These are phyloP conservation scores for Sugiyamaella qingdaonensis DNA, from an alignment of 805 yeast genomes.

Conservation along the genomic window DNA sequence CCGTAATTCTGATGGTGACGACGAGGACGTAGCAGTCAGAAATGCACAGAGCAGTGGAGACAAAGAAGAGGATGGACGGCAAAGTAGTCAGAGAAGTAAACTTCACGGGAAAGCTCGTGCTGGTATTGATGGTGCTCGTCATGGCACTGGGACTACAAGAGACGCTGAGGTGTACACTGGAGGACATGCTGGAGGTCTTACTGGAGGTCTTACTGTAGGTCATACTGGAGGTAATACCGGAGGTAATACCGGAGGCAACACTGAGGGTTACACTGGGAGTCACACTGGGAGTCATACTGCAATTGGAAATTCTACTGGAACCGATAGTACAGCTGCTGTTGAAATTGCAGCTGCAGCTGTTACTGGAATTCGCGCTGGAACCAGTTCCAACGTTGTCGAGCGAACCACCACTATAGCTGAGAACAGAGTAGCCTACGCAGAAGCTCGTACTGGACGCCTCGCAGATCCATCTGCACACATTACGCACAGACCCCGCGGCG, in stretches of 20 bases:
- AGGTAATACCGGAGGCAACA: too few relatives aligned
- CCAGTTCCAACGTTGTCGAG: not conserved
- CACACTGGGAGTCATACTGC: not conserved
- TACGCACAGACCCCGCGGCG: too few relatives aligned
- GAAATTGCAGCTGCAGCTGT: not conserved
- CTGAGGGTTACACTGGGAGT: not conserved
- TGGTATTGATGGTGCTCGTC: not conserved
- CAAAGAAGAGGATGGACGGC: not conserved
- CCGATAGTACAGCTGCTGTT: not conserved
- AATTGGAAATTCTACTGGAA: not conserved
- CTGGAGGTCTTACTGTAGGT: not conserved
- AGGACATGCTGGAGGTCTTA: too few relatives aligned
- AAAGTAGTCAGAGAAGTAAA: not conserved
- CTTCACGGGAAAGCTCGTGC: not conserved
- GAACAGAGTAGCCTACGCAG: too few relatives aligned
- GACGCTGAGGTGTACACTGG: not conserved
- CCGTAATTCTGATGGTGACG: not conserved
- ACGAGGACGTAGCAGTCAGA: not conserved
- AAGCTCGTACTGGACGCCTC: too few relatives aligned
- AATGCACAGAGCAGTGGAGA: not conserved
- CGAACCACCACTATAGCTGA: too few relatives aligned
- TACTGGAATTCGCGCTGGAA: not conserved
- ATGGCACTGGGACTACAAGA: not conserved
- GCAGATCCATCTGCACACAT: too few relatives aligned
- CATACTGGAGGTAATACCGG: not conserved